These are phyloP conservation scores for Selenicereus undatus DNA, from an alignment of 148 eudicot genomes.

Conservation along the genomic window DNA sequence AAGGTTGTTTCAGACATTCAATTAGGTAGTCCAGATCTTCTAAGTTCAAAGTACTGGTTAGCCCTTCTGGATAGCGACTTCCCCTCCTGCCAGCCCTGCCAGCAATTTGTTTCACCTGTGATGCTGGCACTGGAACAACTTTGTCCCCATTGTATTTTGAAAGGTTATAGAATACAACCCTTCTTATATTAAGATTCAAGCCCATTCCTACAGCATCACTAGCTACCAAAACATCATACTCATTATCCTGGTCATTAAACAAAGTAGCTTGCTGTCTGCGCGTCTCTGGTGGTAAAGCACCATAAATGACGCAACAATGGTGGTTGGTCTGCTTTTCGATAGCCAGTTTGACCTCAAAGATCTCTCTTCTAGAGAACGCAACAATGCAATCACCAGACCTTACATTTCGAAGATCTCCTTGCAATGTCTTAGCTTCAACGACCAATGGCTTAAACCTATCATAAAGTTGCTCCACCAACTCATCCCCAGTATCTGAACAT, in stretches of 20 bases:
- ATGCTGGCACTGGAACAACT: slow-evolving; percentile 78
- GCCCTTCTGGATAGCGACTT: slow-evolving; percentile 90
- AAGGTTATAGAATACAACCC: slow-evolving; percentile 70
- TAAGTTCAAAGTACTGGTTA: slow-evolving; percentile 66
- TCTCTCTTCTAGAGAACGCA: slow-evolving; percentile 96
- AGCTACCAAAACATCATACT: slow-evolving; percentile 87
- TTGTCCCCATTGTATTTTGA: slow-evolving; percentile 90
- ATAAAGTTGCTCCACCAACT: slow-evolving; percentile 69
- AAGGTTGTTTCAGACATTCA: slow-evolving; percentile 79
- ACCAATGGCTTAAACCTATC: slow-evolving; percentile 89
- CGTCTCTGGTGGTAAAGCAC: slow-evolving; percentile 97
- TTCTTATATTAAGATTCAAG: slow-evolving; percentile 81
- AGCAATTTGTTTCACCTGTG: slow-evolving; percentile 96
- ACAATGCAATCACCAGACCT: slow-evolving; percentile 93
- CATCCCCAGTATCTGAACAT: slow-evolving; percentile 87
- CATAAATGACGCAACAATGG: slow-evolving; percentile 93
- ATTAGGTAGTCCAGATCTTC: slow-evolving; percentile 86
- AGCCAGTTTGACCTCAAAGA: slow-evolving; percentile 89
- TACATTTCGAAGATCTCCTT: slow-evolving; percentile 76
- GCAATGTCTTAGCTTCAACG: slow-evolving; percentile 91
- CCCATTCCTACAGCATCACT: slow-evolving; percentile 99
- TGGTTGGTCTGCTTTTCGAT: slow-evolving; percentile 87
- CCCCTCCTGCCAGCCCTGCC: slow-evolving; percentile 98
- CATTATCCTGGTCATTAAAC: slow-evolving; percentile 77
- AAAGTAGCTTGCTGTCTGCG: slow-evolving; percentile 87